A percentile compares a stretch with the other conserved stretches of the same genome.
Evolutionary conservation across 352 stramenopile species (phyloP).

Genomic region (Globisporangium alternatum): DNA sequence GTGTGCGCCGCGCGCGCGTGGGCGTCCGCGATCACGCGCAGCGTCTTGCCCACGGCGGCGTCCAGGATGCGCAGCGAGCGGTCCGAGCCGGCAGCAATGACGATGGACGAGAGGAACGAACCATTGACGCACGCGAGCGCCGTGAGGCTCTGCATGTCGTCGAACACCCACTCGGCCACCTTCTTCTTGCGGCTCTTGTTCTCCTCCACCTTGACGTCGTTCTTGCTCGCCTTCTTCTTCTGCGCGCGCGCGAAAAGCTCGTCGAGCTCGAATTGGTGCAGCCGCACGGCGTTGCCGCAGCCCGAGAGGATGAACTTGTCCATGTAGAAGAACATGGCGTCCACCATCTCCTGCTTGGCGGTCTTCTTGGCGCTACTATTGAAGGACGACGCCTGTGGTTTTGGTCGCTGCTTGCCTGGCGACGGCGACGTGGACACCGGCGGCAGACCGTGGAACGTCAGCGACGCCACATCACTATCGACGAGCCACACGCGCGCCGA

Average conservation of each 20-base stretch:
- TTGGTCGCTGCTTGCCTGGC: conserved; percentile 13
- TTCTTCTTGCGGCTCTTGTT: conserved; percentile 69
- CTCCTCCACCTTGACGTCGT: conserved; percentile 35
- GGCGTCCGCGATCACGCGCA: conserved; percentile 59
- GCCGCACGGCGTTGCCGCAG: conserved; percentile 51
- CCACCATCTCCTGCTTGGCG: conserved; percentile 51
- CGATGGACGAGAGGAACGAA: conserved; percentile 73
- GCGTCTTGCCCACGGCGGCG: conserved; percentile 44
- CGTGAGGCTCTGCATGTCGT: conserved; percentile 69
- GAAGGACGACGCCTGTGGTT: conserved; percentile 22
- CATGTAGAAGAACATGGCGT: conserved; percentile 86
- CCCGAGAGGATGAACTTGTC: conserved; percentile 83
- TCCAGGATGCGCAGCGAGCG: conserved; percentile 75
- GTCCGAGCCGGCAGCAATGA: conserved; percentile 75
- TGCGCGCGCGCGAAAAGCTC: conserved; percentile 44
- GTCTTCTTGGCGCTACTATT: conserved; percentile 46
- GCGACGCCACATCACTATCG: conserved; percentile 57
- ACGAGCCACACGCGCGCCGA: conserved; percentile 67
- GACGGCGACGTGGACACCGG: conserved; percentile 29
- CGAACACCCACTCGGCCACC: conserved; percentile 56
- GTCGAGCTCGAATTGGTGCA: conserved; percentile 79
- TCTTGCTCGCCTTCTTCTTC: conserved; percentile 38
- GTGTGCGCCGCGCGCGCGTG: conserved; percentile 62
- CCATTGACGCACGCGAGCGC: conserved; percentile 73
- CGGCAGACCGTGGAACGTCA: conserved; percentile 46